Base-by-base conservation (phyloP, 2,329 filamentous ascomycete genomes). In the Ceratocystis alfenasii region DNA sequence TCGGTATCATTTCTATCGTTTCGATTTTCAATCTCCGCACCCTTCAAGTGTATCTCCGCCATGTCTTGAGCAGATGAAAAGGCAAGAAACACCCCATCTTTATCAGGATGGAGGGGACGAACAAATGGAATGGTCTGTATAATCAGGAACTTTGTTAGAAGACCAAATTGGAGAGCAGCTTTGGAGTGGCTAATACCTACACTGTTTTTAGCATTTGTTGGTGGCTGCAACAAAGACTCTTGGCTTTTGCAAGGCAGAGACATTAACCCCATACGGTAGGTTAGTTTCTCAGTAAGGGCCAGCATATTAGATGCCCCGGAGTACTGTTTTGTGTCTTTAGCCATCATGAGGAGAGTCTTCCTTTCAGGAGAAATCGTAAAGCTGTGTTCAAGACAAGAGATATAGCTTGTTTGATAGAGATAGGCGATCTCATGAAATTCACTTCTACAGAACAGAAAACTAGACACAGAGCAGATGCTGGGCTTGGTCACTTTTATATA, bases 1-100 rank as follows among this genome's bases (percentile, higher is more conserved):
- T 66, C 22, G 1, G 68, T 33, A 2, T 48, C 48, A 7, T 17
- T 20, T n/a, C 25, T 10, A 7, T 69, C 68, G n/a, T 69, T 69
- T 8, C 44, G 20, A 25, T 62, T 48, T 46, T 69, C 68, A 3
- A 69, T 66, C 5, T 62, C 44, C 0, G 66, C 66, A 1, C 67
- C 67, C 5, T 36, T 62, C 4, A 66, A 57, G 55, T 69, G 68
- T 2, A 30, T 33, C 1, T 25, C 62, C 7, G 63, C 63, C 30
- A 68, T 68, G 33, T 68, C 65, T 2, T 46, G 12, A 2, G 66
- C 61, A 12, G 61, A 64, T 2, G 61, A 36, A 59, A 68, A 30
- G 6, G 66, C 60, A 12, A 67, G 36, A 36, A 12, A 45, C 3
- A 67, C 60, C 28, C 44, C 30, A 5, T 45, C 57, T n/a, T 67